Base-by-base conservation (phyloP, 2,329 filamentous ascomycete species). In the Dactylella cylindrospora region DNA sequence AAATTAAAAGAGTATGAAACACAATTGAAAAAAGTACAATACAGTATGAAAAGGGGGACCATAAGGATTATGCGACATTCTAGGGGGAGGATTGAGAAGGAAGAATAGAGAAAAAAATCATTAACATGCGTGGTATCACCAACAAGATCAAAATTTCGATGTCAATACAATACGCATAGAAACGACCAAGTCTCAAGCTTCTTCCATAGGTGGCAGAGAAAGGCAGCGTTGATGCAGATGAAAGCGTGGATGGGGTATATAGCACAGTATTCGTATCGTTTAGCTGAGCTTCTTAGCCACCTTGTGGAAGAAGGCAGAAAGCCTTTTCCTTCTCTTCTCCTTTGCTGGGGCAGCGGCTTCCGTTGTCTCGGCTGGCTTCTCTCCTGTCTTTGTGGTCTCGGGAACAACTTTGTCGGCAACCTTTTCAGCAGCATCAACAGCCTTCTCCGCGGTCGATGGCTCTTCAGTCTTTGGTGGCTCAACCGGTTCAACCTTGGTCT, bases 71-170 rank as follows among this genome's bases (percentile, higher is more conserved):
- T 43, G 36, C 44, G 17, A 47, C 26, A 54, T 62, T 62, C 49
- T 62, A 62, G 28, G 23, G 22, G 36, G 26, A 31, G 43, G 19
- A n/a, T 38, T 54, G 38, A 38, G 51, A 40, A 22, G 32, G 50
- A 41, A 50, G 13, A n/a, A n/a, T n/a, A n/a, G n/a, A n/a, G n/a
- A n/a, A n/a, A n/a, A n/a, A n/a, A n/a, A n/a, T n/a, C n/a, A n/a
- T n/a, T 13, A 44, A 44, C 57, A 62, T 62, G 57, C 45, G 43
- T 62, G 57, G 57, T 62, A 62, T 62, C 57, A 62, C 54, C 57
- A 61, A 49, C 43, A 49, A n/a, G n/a, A n/a, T n/a, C n/a, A n/a
- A n/a, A n/a, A n/a, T n/a, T n/a, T n/a, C n/a, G n/a, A n/a, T n/a
- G n/a, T n/a, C n/a, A n/a, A n/a, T n/a, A n/a, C n/a, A n/a, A n/a